These are phyloP conservation scores for Boeremia lycopersici DNA, from an alignment of 2,329 filamentous ascomycete species.

Conservation along the genomic window DNA sequence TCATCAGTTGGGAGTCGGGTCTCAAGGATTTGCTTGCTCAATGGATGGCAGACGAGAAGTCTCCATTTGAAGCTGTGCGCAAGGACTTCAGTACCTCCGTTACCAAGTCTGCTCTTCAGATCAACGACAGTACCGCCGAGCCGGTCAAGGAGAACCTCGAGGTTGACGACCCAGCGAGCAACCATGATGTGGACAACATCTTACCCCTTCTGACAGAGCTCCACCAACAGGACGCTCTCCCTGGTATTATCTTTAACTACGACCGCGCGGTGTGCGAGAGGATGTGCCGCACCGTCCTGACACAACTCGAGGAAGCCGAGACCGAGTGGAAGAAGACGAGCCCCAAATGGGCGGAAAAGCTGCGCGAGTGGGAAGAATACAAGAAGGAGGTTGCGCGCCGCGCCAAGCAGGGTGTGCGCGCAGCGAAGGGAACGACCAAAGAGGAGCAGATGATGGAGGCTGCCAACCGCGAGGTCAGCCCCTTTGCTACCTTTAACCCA, in stretches of 20 bases:
- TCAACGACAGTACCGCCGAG: slow-evolving; percentile 10
- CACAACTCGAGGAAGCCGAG: slow-evolving; percentile 62
- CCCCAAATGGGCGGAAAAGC: slow-evolving; percentile 64
- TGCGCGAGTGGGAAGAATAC: slow-evolving; percentile 65
- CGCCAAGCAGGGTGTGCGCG: slow-evolving; percentile 53
- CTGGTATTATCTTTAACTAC: slow-evolving; percentile 79
- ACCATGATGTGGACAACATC: slow-evolving; percentile 51
- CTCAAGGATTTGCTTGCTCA: slow-evolving; percentile 64
- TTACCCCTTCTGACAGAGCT: slow-evolving; percentile 66
- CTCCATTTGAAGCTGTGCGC: slow-evolving; percentile 60
- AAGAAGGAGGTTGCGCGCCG: slow-evolving; percentile 55
- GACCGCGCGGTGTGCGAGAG: slow-evolving; percentile 69
- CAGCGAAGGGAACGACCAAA: slow-evolving; percentile 58
- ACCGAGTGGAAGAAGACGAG: slow-evolving; percentile 62
- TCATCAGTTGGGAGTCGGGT: slow-evolving; percentile 67
- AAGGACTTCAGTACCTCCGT: slow-evolving; percentile 48
- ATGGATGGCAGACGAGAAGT: slow-evolving; percentile 65
- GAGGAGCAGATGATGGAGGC: slow-evolving; percentile 63
- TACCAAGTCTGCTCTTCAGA: slow-evolving; percentile 12
- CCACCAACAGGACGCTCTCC: slow-evolving; percentile 68
- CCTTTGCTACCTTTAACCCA: slow-evolving; percentile 70
- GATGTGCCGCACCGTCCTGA: slow-evolving; percentile 59
- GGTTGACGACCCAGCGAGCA: slow-evolving; percentile 31
- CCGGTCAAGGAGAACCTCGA: slow-evolving; percentile 21
- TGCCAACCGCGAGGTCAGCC: slow-evolving; percentile 60